Evolutionary conservation across 352 stramenopile genomes (phyloP).

Genomic region (Elongisporangium prolatum): DNA sequence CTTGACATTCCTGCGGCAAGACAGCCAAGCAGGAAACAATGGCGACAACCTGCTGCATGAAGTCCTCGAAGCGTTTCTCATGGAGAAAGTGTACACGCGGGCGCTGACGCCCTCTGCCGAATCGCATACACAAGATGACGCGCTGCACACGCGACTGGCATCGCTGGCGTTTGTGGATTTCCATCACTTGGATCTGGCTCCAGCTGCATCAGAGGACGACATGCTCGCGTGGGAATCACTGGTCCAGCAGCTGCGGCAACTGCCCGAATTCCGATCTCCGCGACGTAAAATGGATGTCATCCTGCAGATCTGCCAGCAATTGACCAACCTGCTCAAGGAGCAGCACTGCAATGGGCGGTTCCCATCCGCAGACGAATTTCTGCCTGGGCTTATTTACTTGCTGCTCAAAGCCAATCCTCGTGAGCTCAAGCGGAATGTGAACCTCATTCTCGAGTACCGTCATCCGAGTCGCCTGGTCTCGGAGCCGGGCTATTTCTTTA

Average conservation of each 20-base stretch:
- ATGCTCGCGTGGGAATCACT: slow-evolving; percentile 35
- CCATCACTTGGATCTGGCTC: slow-evolving; percentile 82
- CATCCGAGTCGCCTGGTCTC: slow-evolving; percentile 68
- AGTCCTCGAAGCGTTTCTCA: slow-evolving; percentile 85
- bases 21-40: slow-evolving; percentile 10
- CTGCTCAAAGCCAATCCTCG: slow-evolving; percentile 81
- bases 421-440: slow-evolving; percentile 81
- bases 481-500: slow-evolving; percentile 92
- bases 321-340: slow-evolving; percentile 62
- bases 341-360: slow-evolving; percentile 36
- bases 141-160: slow-evolving; percentile 53
- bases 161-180: slow-evolving; percentile 80
- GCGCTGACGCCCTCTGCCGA: slow-evolving; percentile 52
- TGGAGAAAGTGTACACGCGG: slow-evolving; percentile 83
- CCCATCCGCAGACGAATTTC: slow-evolving; percentile 89
- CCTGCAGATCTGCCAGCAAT: slow-evolving; percentile 59
- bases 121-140: slow-evolving; percentile 42
- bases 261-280: slow-evolving; percentile 55
- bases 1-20: neutral
- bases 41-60: slow-evolving; percentile 55
- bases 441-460: slow-evolving; percentile 85
- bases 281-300: slow-evolving; percentile 85
- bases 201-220: slow-evolving; percentile 25
- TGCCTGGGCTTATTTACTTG: slow-evolving; percentile 89
- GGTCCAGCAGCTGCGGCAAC: slow-evolving; percentile 33